These are phyloP conservation scores for Blumeriella jaapii DNA, from an alignment of 2,329 filamentous ascomycete genomes.

Conservation along the genomic window DNA sequence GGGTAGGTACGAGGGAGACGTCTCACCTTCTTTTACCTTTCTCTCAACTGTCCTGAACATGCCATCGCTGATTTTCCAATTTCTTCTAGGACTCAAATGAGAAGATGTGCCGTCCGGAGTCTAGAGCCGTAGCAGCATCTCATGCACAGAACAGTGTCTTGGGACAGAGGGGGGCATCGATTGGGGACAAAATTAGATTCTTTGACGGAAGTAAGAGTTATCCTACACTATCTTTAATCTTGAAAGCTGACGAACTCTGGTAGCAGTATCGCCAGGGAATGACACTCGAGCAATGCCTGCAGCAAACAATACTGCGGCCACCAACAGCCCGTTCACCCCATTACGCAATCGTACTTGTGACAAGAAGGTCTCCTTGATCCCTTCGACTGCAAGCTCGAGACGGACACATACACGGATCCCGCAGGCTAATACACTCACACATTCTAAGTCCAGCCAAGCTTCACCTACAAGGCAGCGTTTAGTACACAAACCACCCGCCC, in stretches of 20 bases:
- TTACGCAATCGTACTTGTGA: background rate
- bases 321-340: constrained; percentile 4
- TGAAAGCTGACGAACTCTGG: background rate
- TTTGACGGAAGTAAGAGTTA: constrained; percentile 17
- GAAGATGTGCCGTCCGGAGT: background rate
- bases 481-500: background rate
- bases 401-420: background rate
- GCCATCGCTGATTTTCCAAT: too few relatives aligned
- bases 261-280: constrained; percentile 10
- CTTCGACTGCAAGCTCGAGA: constrained; percentile 6
- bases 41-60: too few relatives aligned
- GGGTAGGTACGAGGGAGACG: too few relatives aligned
- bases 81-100: background rate
- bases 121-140: background rate
- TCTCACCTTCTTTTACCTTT: too few relatives aligned
- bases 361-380: constrained; percentile 3
- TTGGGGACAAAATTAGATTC: constrained; percentile 20
- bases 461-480: background rate
- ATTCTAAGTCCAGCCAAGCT: constrained; percentile 2
- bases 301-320: background rate
- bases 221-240: background rate
- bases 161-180: constrained; percentile 7
- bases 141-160: constrained; percentile 5
- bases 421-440: background rate
- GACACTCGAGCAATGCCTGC: constrained; percentile 8